Percentiles rank a stretch among this genome's conserved stretches.
Conservation (phyloP, 352 stramenopile genomes). For the Globisporangium barbulae region DNA sequence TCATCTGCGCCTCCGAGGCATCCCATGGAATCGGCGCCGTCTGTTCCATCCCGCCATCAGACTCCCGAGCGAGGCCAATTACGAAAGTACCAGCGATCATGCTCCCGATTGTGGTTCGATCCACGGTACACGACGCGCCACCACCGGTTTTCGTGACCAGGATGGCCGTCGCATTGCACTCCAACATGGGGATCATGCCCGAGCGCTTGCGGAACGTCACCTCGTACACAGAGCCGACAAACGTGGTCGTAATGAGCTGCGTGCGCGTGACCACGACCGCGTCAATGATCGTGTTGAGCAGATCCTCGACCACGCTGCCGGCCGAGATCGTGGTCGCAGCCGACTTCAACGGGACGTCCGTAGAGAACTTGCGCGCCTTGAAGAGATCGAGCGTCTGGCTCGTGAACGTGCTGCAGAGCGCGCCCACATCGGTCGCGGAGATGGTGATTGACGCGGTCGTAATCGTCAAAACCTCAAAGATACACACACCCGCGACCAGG, state of each 20-base stretch:
- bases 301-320: slow-evolving; percentile 34
- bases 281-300: slow-evolving; percentile 51
- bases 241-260: slow-evolving; percentile 32
- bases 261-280: slow-evolving; percentile 42
- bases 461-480: slow-evolving; percentile 41
- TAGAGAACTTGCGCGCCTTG: slow-evolving; percentile 42
- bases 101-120: slow-evolving; percentile 43
- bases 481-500: slow-evolving; percentile 53
- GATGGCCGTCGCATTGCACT: slow-evolving; percentile 35
- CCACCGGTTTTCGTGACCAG: slow-evolving; percentile 24
- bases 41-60: slow-evolving; percentile 16
- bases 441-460: slow-evolving; percentile 37
- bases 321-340: slow-evolving; percentile 29
- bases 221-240: slow-evolving; percentile 60
- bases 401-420: slow-evolving; percentile 49
- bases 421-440: slow-evolving; percentile 37
- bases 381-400: slow-evolving; percentile 43
- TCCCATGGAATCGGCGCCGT: slow-evolving; percentile 70
- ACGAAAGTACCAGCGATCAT: slow-evolving; percentile 70
- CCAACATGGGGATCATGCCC: slow-evolving; percentile 51
- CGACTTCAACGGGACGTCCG: slow-evolving; percentile 43
- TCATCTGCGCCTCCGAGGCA: slow-evolving; percentile 55
- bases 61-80: slow-evolving; percentile 45
- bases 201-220: slow-evolving; percentile 64
- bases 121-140: slow-evolving; percentile 29